These are phyloP conservation scores for Orychophragmus violaceus DNA, from an alignment of 345 rosid genomes.

Conservation along the genomic window DNA sequence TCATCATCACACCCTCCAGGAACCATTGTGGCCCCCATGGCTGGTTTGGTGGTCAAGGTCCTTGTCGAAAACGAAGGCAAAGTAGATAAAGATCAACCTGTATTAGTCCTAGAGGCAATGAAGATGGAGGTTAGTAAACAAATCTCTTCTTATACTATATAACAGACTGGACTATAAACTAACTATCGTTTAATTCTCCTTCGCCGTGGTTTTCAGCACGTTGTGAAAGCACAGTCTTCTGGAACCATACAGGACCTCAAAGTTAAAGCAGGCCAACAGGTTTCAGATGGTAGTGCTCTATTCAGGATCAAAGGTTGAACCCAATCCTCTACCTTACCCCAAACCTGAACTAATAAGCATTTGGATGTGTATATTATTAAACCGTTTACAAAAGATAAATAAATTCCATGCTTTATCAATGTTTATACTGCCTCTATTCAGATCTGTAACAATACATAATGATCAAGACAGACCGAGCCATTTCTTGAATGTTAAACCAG, in stretches of 20 bases:
- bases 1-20: constrained; percentile 54
- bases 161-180: not conserved
- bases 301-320: constrained; percentile 62
- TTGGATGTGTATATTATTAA: constrained; percentile 12
- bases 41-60: constrained; percentile 92
- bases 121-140: constrained; percentile 81
- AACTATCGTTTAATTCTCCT: not conserved
- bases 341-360: constrained; percentile 10
- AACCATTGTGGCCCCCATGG: constrained; percentile 81
- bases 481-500: constrained; percentile 62
- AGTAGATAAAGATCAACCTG: constrained; percentile 74
- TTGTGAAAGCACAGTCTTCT: constrained; percentile 68
- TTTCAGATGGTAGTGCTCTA: constrained; percentile 61
- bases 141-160: not conserved
- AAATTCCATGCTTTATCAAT: constrained; percentile 3
- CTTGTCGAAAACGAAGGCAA: constrained; percentile 56
- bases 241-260: constrained; percentile 67
- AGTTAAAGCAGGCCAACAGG: constrained; percentile 68
- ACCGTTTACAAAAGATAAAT: constrained; percentile 18
- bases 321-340: not conserved
- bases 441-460: not conserved
- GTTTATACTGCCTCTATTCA: constrained; percentile 6
- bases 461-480: constrained; percentile 69
- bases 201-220: constrained; percentile 43
- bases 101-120: constrained; percentile 89